These are phyloP conservation scores for Boletus rufocinnamomeus DNA, from an alignment of 768 basidiomycete genomes.

Conservation along the genomic window DNA sequence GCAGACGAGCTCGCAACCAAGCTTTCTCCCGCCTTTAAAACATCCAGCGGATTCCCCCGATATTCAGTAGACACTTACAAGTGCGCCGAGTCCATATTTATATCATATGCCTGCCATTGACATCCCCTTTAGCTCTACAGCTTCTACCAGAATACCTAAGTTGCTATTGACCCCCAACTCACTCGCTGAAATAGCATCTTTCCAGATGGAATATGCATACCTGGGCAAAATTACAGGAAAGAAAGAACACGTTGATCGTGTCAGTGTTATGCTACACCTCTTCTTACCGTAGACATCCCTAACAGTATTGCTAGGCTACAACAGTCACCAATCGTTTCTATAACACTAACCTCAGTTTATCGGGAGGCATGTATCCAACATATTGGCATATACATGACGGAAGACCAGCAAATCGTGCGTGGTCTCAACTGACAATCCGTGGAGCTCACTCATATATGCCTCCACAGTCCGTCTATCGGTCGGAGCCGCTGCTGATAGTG, in stretches of 20 bases:
- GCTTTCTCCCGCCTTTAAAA: constrained; percentile 72
- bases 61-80: constrained; percentile 67
- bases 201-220: constrained; percentile 86
- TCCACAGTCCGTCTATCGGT: constrained; percentile 50
- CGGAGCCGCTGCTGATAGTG: constrained; percentile 70
- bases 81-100: constrained; percentile 35
- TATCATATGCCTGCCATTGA: not conserved
- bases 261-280: constrained; percentile 29
- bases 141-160: not conserved
- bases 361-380: constrained; percentile 66
- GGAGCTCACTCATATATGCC: constrained; percentile 1
- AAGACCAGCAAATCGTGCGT: constrained; percentile 49
- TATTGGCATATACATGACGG: constrained; percentile 55
- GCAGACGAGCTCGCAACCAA: constrained; percentile 79
- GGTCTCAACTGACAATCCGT: not conserved
- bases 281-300: not conserved
- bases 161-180: constrained; percentile 41
- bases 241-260: constrained; percentile 57
- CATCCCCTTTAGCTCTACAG: not conserved
- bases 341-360: constrained; percentile 43
- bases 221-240: constrained; percentile 78
- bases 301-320: constrained; percentile 40
- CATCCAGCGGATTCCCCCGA: constrained; percentile 67
- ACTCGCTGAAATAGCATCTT: constrained; percentile 79
- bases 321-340: constrained; percentile 51